Conservation (phyloP, 2,329 filamentous ascomycete species). For the Rutstroemia sp. region DNA sequence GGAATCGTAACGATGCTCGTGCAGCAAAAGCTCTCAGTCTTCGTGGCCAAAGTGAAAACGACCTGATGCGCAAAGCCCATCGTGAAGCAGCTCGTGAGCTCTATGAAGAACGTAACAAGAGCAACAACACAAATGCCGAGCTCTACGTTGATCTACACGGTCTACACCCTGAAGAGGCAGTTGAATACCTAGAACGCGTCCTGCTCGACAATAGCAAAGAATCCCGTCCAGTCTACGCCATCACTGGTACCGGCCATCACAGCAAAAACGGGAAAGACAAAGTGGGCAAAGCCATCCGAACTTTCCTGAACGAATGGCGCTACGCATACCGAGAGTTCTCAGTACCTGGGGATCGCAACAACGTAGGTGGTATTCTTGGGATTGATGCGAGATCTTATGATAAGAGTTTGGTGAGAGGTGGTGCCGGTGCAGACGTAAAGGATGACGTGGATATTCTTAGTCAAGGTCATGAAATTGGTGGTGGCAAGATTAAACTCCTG, state of each 20-base stretch:
- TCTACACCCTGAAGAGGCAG: constrained; percentile 96
- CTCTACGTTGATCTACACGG: constrained; percentile 94
- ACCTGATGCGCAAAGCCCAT: constrained; percentile 94
- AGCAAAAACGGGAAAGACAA: constrained; percentile 99
- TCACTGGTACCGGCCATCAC: constrained; percentile 94
- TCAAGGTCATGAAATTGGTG: constrained; percentile 60
- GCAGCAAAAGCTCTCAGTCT: constrained; percentile 92
- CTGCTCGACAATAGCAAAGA: constrained; percentile 74
- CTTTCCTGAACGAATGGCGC: constrained; percentile 89
- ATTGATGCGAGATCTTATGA: constrained; percentile 63
- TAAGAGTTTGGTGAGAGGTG: constrained; percentile 45
- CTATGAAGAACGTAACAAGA: constrained; percentile 88
- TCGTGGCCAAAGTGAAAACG: constrained; percentile 92
- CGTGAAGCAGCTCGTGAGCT: constrained; percentile 85
- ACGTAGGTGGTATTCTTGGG: constrained; percentile 68
- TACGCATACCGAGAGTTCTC: constrained; percentile 96
- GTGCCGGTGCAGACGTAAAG: constrained; percentile 24
- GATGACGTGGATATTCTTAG: constrained; percentile 48
- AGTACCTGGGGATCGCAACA: constrained; percentile 83
- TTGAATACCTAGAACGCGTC: constrained; percentile 85
- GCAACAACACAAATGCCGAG: constrained; percentile 51
- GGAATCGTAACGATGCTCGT: constrained; percentile 95
- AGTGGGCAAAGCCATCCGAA: constrained; percentile 86
- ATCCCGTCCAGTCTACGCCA: constrained; percentile 78
- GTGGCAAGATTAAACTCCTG: constrained; percentile 53